These are phyloP conservation scores for Coniella lustricola DNA, from an alignment of 2,329 filamentous ascomycete genomes.

Conservation along the genomic window DNA sequence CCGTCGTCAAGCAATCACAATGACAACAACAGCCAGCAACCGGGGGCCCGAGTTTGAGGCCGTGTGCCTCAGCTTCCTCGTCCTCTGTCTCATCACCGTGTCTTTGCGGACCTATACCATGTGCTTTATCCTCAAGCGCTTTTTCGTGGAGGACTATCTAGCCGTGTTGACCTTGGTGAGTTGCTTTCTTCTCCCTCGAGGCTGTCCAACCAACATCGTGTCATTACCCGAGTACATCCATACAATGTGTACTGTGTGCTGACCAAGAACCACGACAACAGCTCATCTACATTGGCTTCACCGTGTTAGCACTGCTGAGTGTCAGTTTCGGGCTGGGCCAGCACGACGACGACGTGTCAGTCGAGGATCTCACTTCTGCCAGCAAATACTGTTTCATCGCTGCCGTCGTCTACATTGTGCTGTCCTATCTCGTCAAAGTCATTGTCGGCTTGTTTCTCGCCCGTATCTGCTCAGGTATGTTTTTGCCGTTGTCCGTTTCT, in stretches of 20 bases:
- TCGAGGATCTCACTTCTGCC: slow-evolving; percentile 20
- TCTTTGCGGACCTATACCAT: slow-evolving; percentile 27
- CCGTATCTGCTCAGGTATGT: slow-evolving; percentile 25
- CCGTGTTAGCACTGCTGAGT: slow-evolving; percentile 16
- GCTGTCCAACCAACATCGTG: no score
- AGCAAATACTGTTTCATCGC: slow-evolving; percentile 35
- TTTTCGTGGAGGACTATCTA: slow-evolving; percentile 28
- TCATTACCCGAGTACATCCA: no score
- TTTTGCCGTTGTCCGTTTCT: not conserved
- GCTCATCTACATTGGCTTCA: slow-evolving; percentile 22
- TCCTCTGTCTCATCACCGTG: slow-evolving; percentile 27
- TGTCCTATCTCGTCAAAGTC: slow-evolving; percentile 31
- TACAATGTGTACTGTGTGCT: no score
- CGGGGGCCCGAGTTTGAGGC: slow-evolving; percentile 22
- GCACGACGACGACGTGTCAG: slow-evolving; percentile 18
- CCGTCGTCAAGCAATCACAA: no score
- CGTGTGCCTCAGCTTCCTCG: slow-evolving; percentile 26
- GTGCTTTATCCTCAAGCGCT: slow-evolving; percentile 26
- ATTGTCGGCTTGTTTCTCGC: slow-evolving; percentile 33
- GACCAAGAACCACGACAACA: no score
- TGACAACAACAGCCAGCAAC: not conserved
- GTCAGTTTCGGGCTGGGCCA: slow-evolving; percentile 24
- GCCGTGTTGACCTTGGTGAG: slow-evolving; percentile 26
- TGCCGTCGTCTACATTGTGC: slow-evolving; percentile 31
- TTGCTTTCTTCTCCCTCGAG: not conserved